These are phyloP conservation scores for Phascolomyces articulosus DNA, from an alignment of 371 early-diverging fungal genomes.

Conservation along the genomic window DNA sequence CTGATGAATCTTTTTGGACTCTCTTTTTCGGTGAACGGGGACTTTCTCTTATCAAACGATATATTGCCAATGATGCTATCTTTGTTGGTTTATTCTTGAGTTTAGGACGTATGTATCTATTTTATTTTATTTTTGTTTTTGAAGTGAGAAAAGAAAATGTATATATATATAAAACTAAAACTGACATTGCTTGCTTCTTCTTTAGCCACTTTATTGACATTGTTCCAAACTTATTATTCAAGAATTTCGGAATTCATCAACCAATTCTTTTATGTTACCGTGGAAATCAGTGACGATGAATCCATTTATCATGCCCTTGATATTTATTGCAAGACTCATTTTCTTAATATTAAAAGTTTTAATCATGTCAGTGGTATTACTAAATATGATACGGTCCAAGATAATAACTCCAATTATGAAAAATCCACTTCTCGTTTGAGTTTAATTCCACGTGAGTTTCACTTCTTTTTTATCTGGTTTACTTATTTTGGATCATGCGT, in stretches of 20 bases:
- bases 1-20: slow-evolving; percentile 27
- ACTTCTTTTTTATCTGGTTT: background rate
- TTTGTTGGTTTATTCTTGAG: slow-evolving; percentile 11
- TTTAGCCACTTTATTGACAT: slow-evolving; percentile 6
- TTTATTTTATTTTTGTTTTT: background rate
- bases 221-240: background rate
- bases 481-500: too few species aligned
- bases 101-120: slow-evolving; percentile 11
- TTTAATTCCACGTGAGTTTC: slow-evolving; percentile 34
- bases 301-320: slow-evolving; percentile 2
- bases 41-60: slow-evolving; percentile 8
- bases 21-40: slow-evolving; percentile 18
- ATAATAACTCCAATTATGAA: background rate
- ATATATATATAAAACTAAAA: background rate
- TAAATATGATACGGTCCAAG: background rate
- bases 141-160: too few species aligned
- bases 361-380: slow-evolving; percentile 14
- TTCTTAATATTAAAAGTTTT: slow-evolving; percentile 16
- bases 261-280: slow-evolving; percentile 1
- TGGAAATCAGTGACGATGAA: slow-evolving; percentile 3
- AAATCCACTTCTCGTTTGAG: slow-evolving; percentile 18
- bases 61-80: slow-evolving; percentile 19
- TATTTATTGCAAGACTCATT: slow-evolving; percentile 17
- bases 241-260: background rate
- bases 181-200: background rate